Percentiles rank a stretch among this genome's conserved stretches.
Evolutionary conservation across 148 eudicot species (phyloP).

Genomic region (Cornus kousa): DNA sequence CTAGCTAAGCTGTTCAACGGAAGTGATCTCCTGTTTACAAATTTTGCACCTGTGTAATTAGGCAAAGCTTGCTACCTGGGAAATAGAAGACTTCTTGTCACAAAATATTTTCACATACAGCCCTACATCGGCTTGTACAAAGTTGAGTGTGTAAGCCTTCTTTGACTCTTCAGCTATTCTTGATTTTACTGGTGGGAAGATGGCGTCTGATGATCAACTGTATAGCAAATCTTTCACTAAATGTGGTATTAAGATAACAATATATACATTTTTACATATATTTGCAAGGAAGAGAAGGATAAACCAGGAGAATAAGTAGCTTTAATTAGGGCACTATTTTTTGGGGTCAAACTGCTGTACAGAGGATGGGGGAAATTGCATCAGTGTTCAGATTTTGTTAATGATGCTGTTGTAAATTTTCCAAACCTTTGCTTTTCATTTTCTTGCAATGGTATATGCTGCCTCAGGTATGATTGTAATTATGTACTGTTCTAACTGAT

Average conservation of each 20-base stretch:
- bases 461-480: slow-evolving; percentile 28
- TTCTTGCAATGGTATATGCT: slow-evolving; percentile 9
- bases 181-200: slow-evolving; percentile 6
- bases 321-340: slow-evolving; percentile 7
- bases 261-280: neutral
- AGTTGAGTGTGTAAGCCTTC: slow-evolving; percentile 12
- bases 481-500: slow-evolving; percentile 9
- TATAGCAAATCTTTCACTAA: neutral
- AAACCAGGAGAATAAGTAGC: slow-evolving; percentile 6
- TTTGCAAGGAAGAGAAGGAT: neutral
- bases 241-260: slow-evolving; percentile 8
- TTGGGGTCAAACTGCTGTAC: slow-evolving; percentile 18
- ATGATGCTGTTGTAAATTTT: neutral
- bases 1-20: neutral
- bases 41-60: neutral
- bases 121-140: slow-evolving; percentile 20
- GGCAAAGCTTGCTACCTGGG: neutral
- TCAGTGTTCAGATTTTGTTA: slow-evolving; percentile 2
- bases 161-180: neutral
- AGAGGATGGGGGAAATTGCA: slow-evolving; percentile 8
- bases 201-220: slow-evolving; percentile 3
- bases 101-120: neutral
- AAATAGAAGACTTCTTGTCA: neutral
- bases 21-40: neutral
- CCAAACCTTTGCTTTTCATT: neutral